phyloP scores from a whole-genome alignment of 1,284 basidiomycete genomes.

The Naganishia sp. region DNA sequence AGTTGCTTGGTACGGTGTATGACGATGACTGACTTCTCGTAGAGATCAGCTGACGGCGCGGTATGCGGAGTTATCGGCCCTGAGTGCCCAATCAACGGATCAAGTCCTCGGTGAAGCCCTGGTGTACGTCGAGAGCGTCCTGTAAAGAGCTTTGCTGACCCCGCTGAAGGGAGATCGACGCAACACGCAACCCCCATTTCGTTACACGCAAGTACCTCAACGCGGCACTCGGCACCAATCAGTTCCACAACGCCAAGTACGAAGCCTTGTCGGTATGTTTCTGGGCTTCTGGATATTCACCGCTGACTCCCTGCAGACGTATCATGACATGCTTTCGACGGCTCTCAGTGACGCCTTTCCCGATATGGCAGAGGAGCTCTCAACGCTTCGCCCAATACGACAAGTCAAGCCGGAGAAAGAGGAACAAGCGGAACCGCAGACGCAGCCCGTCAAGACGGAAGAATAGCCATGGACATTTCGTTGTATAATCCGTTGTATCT shows the following conservation, averaged over 20 bases:
- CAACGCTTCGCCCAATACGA: neutral
- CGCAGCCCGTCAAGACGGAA: conserved; percentile 7
- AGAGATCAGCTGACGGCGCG: conserved; percentile 23
- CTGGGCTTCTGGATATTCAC: neutral
- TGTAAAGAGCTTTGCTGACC: too few species aligned
- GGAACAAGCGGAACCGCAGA: neutral
- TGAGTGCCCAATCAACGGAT: conserved; percentile 15
- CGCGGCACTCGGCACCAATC: conserved; percentile 26
- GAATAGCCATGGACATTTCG: neutral
- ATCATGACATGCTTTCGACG: conserved; percentile 20
- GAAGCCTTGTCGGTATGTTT: conserved; percentile 11
- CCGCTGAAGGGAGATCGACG: conserved; percentile 5
- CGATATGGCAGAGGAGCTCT: conserved; percentile 19
- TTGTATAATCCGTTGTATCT: too few species aligned
- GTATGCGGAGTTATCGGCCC: conserved; percentile 11
- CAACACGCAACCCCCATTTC: conserved; percentile 21
- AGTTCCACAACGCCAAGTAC: conserved; percentile 25
- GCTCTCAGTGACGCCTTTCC: conserved; percentile 11
- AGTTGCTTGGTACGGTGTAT: neutral
- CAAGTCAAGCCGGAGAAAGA: too few species aligned
- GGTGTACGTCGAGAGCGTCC: conserved; percentile 1
- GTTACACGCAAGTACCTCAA: conserved; percentile 24
- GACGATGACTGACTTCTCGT: neutral
- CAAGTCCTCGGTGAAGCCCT: conserved; percentile 24
- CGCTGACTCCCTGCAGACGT: neutral